Evolutionary conservation across 768 basidiomycete species (phyloP).

Genomic region (Suillus clintonianus): DNA sequence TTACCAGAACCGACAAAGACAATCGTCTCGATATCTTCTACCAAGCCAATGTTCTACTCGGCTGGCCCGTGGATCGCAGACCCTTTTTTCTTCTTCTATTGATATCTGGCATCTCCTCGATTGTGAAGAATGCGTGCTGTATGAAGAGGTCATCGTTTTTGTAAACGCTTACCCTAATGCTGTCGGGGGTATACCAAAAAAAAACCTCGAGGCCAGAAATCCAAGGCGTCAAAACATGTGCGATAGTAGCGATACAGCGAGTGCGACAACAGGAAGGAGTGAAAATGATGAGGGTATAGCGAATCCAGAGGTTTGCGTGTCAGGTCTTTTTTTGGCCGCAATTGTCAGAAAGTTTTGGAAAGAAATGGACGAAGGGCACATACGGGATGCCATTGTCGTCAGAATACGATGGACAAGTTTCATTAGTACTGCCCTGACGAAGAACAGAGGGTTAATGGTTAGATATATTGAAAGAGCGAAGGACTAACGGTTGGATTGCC

Average conservation of each 20-base stretch:
- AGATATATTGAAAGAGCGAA: not conserved
- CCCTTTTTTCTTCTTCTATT: not conserved
- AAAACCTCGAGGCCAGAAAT: not conserved
- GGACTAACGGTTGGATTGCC: conserved; percentile 58
- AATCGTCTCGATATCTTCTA: no score
- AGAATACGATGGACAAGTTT: conserved; percentile 72
- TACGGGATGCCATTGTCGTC: conserved; percentile 66
- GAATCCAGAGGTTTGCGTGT: not conserved
- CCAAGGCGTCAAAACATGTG: not conserved
- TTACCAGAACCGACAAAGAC: no score
- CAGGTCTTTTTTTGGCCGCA: not conserved
- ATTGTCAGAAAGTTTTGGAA: not conserved
- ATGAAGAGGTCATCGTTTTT: not conserved
- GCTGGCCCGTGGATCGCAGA: not conserved
- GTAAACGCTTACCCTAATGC: not conserved
- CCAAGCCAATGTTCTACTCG: no score
- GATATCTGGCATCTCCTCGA: not conserved
- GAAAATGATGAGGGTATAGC: not conserved
- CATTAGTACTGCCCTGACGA: conserved; percentile 42
- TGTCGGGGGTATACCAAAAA: not conserved
- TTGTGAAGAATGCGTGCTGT: not conserved
- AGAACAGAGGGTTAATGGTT: conserved; percentile 1
- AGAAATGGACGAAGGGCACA: conserved; percentile 25
- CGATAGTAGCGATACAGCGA: not conserved
- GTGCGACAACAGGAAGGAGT: not conserved